Evolutionary conservation across 2,329 filamentous ascomycete species (phyloP).

Genomic region (Colletotrichum horii): DNA sequence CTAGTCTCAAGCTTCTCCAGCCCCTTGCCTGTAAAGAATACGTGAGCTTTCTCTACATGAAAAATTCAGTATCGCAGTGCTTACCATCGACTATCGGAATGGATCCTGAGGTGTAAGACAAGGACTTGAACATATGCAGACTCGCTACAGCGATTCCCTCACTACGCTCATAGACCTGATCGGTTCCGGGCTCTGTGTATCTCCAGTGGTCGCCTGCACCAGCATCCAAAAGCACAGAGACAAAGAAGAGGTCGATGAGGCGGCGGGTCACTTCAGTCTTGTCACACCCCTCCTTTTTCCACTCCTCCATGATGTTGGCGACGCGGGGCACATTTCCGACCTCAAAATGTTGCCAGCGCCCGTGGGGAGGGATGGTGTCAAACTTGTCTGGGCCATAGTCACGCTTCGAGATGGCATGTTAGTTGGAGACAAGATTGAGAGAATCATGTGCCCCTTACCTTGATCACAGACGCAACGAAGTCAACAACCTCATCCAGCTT

Average conservation of each 20-base stretch:
- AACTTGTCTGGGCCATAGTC: constrained; percentile 55
- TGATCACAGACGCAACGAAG: constrained; percentile 47
- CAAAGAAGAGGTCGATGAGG: constrained; percentile 65
- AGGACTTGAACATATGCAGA: constrained; percentile 52
- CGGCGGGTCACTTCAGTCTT: constrained; percentile 54
- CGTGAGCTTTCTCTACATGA: neutral
- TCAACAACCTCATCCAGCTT: constrained; percentile 43
- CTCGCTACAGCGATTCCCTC: constrained; percentile 58
- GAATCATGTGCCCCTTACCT: constrained; percentile 32
- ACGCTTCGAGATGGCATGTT: constrained; percentile 36
- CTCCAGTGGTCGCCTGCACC: constrained; percentile 56
- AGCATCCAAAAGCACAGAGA: constrained; percentile 63
- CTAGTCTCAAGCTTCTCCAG: constrained; percentile 37
- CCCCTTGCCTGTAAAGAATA: constrained; percentile 30
- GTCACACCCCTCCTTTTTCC: constrained; percentile 47
- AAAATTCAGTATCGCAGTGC: neutral
- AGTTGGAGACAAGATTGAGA: neutral
- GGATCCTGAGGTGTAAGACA: constrained; percentile 37
- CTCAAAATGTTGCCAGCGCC: constrained; percentile 68
- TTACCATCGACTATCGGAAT: constrained; percentile 40
- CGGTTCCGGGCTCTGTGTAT: constrained; percentile 44
- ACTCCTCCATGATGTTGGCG: constrained; percentile 45
- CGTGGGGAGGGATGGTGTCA: constrained; percentile 57
- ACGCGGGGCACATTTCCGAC: constrained; percentile 58
- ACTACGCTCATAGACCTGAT: constrained; percentile 42